Base-by-base conservation (phyloP, 805 yeast species). In the Saccharomycopsis selenospora region DNA sequence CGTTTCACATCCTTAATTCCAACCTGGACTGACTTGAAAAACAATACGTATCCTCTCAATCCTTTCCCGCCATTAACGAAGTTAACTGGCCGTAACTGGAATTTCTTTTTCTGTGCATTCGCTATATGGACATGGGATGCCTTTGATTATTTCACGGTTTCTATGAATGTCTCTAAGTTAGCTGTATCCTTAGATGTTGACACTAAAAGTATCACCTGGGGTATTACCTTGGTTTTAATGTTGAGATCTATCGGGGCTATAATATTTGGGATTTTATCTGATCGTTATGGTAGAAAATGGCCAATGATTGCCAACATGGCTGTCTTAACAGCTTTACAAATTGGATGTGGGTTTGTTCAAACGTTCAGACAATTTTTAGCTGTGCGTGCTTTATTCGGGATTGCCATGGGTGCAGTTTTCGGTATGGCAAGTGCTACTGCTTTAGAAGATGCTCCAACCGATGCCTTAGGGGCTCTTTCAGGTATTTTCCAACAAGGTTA, bases 121-220 rank as follows among this genome's bases (percentile, higher is more conserved):
- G 60, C 66, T 28, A 84, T 80, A 28, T 83, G 90, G 89, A 71
- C 83, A 2, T 71, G 81, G 73, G 90, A 82, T 57, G 81, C 87
- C 2, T 74, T 82, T 61, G 89, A 82, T 57, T 83, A 79, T 64
- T 83, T 83, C 59, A 66, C 77, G 25, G 81, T 79, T 7, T 73
- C 83, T 10, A 69, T 80, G 43, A 73, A 78, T 47, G 80, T 75
- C 2, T 50, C 72, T 1, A 61, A 67, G 2, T 68, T 83, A 45
- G 82, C 86, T 26, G 56, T 61, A 36, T 58, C 73, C 2, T 71
- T 82, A 45, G 67, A 66, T 40, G 66, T 63, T 6, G 47, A 68
- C 1, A 70, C 75, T 23, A 66, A 69, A 22, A 75, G 73, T 43
- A 70, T 83, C 56, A 77, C 87, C 8, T 82, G 86, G 85, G 89